Percentiles rank a stretch among this genome's conserved stretches.
phyloP scores from a whole-genome alignment of 2,329 filamentous ascomycete species.

The Curvularia sp. region DNA sequence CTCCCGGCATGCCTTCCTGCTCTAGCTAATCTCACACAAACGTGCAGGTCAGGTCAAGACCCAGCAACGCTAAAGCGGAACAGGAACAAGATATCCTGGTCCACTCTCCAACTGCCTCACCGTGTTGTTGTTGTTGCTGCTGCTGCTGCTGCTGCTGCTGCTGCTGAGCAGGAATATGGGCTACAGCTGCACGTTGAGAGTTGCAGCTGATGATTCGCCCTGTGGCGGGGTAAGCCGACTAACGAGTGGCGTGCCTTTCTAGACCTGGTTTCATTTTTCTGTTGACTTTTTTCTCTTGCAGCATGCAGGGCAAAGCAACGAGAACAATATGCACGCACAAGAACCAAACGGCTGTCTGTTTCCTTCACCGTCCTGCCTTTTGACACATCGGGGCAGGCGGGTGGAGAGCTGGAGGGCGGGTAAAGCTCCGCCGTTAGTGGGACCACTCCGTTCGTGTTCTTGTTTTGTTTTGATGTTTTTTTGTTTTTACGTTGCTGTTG shows the following conservation, averaged over 20 bases:
- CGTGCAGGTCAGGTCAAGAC: not conserved
- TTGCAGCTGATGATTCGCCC: conserved; percentile 15
- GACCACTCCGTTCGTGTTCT: conserved; percentile 2
- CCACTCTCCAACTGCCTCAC: not conserved
- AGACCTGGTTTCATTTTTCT: not conserved
- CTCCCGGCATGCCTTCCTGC: conserved; percentile 17
- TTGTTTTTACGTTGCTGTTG: not conserved
- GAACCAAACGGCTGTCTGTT: not conserved
- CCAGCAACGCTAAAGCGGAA: conserved; percentile 5
- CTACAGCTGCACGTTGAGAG: conserved; percentile 15
- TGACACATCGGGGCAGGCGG: not conserved
- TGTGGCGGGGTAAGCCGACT: conserved; percentile 1
- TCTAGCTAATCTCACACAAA: conserved; percentile 11
- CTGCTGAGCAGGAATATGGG: not conserved
- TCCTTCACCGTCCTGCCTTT: conserved; percentile 38
- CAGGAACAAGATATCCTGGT: not conserved
- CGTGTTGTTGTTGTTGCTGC: not conserved
- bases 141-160: not conserved
- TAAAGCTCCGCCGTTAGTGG: conserved; percentile 14
- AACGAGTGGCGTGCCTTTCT: not conserved
- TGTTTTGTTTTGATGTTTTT: not conserved
- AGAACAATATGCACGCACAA: not conserved
- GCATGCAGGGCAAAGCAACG: not conserved
- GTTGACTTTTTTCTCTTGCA: not conserved
- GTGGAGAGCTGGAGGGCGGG: conserved; percentile 15